A percentile compares a stretch with the other conserved stretches of the same genome.
phyloP scores from a whole-genome alignment of 2,329 filamentous ascomycete genomes.

The Aureobasidium sp. region DNA sequence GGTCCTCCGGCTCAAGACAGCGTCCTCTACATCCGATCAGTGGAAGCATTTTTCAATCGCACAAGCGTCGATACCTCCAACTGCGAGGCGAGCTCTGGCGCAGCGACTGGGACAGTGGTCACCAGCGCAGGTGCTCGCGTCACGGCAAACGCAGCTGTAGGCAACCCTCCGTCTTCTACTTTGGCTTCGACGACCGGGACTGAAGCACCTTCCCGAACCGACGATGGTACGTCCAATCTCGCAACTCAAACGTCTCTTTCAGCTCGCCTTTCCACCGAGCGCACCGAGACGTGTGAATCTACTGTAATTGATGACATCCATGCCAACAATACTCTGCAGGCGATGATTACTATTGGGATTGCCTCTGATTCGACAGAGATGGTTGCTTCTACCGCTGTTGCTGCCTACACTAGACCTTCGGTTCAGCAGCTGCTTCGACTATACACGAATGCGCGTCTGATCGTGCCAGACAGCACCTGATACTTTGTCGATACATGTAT shows the following conservation, averaged over 20 bases:
- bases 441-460: not conserved
- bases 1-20: conserved; percentile 59
- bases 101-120: not conserved
- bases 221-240: not conserved
- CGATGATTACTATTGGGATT: conserved; percentile 3
- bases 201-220: not conserved
- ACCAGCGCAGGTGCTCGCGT: not conserved
- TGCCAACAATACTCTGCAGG: not conserved
- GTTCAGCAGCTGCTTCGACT: not conserved
- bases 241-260: not conserved
- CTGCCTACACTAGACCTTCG: not conserved
- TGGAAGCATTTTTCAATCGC: conserved; percentile 69
- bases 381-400: no score
- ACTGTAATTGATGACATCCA: not conserved
- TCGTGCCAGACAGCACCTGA: not conserved
- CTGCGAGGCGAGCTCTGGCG: not conserved
- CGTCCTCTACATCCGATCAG: conserved; percentile 55
- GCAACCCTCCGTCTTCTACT: not conserved
- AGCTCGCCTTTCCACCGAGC: not conserved
- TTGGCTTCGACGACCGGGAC: not conserved
- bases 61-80: not conserved
- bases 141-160: not conserved
- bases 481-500: not conserved
- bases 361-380: not conserved
- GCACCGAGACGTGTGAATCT: not conserved